Conservation (phyloP, 805 yeast genomes). For the Kazachstania kunashirensis region DNA sequence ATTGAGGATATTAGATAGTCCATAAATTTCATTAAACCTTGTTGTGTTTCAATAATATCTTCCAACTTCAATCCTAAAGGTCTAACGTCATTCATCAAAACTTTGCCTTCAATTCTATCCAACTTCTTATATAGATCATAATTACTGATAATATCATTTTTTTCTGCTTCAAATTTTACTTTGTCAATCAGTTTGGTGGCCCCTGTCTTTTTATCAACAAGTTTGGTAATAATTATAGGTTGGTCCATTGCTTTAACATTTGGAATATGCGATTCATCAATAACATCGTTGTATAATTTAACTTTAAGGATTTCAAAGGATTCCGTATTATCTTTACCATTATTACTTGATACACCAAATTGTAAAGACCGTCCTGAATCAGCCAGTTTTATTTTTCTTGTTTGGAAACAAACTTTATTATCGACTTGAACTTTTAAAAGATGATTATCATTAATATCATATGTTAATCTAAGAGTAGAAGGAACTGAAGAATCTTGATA, state of each 20-base stretch:
- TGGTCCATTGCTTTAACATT: conserved; percentile 40
- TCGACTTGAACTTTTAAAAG: conserved; percentile 60
- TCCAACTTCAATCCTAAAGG: conserved; percentile 19
- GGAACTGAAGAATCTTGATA: conserved; percentile 68
- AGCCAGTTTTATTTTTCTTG: conserved; percentile 40
- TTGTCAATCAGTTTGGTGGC: conserved; percentile 23
- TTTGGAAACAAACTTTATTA: conserved; percentile 60
- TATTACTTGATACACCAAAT: conserved; percentile 46
- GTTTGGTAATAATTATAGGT: conserved; percentile 37
- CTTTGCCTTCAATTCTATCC: conserved; percentile 28
- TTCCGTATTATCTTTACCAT: conserved; percentile 38
- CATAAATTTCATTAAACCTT: conserved; percentile 16
- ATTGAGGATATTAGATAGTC: conserved; percentile 9
- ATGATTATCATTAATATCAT: conserved; percentile 34
- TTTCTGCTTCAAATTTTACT: conserved; percentile 16
- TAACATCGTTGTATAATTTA: conserved; percentile 43
- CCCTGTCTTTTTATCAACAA: conserved; percentile 30
- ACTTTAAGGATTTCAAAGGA: conserved; percentile 55
- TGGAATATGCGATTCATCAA: conserved; percentile 47
- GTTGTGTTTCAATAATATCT: conserved; percentile 18
- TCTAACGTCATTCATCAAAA: conserved; percentile 28
- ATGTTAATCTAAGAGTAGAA: conserved; percentile 54
- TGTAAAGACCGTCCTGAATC: conserved; percentile 23
- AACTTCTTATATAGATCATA: conserved; percentile 23
- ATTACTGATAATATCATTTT: conserved; percentile 15